These are phyloP conservation scores for Sutorius australiensis DNA, from an alignment of 768 basidiomycete species.

Conservation along the genomic window DNA sequence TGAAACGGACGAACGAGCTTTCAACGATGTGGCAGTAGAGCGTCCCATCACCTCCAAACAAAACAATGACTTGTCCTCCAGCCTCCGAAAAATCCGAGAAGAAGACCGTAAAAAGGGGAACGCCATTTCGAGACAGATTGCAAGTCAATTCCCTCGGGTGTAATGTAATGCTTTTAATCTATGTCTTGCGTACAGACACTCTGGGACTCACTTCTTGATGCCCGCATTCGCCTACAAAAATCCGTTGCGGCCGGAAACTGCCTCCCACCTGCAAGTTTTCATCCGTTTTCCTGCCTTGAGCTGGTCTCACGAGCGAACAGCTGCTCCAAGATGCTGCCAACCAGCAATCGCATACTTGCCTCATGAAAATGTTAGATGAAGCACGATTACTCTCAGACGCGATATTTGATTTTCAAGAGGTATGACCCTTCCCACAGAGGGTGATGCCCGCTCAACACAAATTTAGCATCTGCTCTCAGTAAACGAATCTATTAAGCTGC, in stretches of 20 bases:
- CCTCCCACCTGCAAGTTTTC: slow-evolving; percentile 55
- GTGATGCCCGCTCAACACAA: slow-evolving; percentile 13
- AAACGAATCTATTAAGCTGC: slow-evolving; percentile 46
- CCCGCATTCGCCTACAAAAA: slow-evolving; percentile 92
- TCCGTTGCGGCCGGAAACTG: slow-evolving; percentile 59
- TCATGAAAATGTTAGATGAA: slow-evolving; percentile 57
- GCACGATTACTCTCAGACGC: slow-evolving; percentile 61
- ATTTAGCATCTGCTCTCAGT: slow-evolving; percentile 42
- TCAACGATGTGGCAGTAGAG: slow-evolving; percentile 17
- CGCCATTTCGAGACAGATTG: slow-evolving; percentile 81
- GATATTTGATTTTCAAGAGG: slow-evolving; percentile 66
- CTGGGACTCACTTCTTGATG: slow-evolving; percentile 85
- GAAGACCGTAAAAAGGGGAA: slow-evolving; percentile 78
- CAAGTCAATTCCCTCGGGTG: slow-evolving; percentile 36
- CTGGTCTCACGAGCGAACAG: slow-evolving; percentile 28
- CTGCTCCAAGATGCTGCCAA: slow-evolving; percentile 26
- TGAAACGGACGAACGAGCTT: slow-evolving; percentile 1
- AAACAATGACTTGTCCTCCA: slow-evolving; percentile 45
- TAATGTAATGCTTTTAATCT: slow-evolving; percentile 1
- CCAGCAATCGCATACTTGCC: slow-evolving; percentile 41
- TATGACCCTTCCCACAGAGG: slow-evolving; percentile 26
- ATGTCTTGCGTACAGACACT: slow-evolving; percentile 47
- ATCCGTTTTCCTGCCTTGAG: neutral
- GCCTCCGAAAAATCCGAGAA: slow-evolving; percentile 56
- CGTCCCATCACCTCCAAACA: neutral